These are phyloP conservation scores for Phytophthora pisi DNA, from an alignment of 352 stramenopile genomes.

Conservation along the genomic window DNA sequence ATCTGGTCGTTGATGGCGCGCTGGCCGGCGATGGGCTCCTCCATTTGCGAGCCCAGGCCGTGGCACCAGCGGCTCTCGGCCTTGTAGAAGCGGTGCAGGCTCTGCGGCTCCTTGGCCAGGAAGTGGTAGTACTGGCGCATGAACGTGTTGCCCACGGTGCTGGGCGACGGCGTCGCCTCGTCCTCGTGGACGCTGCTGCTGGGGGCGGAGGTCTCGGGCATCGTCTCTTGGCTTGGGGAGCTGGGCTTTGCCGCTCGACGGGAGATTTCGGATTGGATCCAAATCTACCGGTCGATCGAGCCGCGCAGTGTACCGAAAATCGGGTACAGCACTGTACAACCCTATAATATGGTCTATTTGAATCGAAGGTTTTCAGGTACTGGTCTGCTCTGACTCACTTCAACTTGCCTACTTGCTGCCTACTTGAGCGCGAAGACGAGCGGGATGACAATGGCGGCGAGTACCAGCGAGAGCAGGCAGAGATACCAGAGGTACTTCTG, in stretches of 20 bases:
- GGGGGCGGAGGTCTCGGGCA: slow-evolving; percentile 54
- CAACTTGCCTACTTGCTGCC: neutral
- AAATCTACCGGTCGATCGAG: neutral
- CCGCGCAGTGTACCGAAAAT: too few species aligned
- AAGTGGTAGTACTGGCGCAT: slow-evolving; percentile 92
- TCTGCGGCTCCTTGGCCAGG: slow-evolving; percentile 82
- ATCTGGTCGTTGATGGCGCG: slow-evolving; percentile 87
- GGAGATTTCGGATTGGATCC: slow-evolving; percentile 45
- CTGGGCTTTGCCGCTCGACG: neutral
- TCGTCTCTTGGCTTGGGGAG: slow-evolving; percentile 6
- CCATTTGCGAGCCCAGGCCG: slow-evolving; percentile 78
- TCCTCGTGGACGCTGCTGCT: slow-evolving; percentile 28
- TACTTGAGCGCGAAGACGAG: slow-evolving; percentile 50
- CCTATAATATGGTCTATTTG: too few species aligned
- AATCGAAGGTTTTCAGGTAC: too few species aligned
- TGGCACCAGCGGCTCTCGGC: slow-evolving; percentile 84
- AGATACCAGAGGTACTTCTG: slow-evolving; percentile 67
- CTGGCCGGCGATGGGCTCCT: slow-evolving; percentile 79
- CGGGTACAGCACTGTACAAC: too few species aligned
- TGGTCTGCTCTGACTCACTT: too few species aligned
- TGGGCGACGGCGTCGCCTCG: slow-evolving; percentile 55
- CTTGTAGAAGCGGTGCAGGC: slow-evolving; percentile 91
- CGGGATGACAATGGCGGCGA: slow-evolving; percentile 56
- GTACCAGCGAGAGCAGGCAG: slow-evolving; percentile 40
- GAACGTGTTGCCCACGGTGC: slow-evolving; percentile 84